Evolutionary conservation across 441 rosid genomes (phyloP), one percentile per base, ranked within the genome.

Genomic region (Erodium moschatum): DNA sequence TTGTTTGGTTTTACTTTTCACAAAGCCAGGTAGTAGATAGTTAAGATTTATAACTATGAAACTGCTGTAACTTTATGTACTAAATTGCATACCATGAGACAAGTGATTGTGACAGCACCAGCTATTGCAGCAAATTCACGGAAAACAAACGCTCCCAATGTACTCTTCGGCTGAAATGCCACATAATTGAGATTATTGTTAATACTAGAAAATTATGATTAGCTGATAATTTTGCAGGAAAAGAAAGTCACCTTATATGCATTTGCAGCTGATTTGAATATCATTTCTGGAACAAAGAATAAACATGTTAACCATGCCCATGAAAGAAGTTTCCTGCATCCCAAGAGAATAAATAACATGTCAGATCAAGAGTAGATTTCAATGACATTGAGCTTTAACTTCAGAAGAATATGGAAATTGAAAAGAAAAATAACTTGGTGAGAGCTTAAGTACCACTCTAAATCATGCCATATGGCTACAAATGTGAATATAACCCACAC

Each of bases 221-320:
- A 16, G 16, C 7, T 16, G 10, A 67, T 64, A 67, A 66, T 65
- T 21, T 27, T 35, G 33, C 33, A 13, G 70, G 31, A 29, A 78
- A 7, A 13, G 38, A 66, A 38, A 79, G 65, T 68, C 72, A 89
- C 98, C 98, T 88, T 78, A 67, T 75, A 84, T 69, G 83, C 75
- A 70, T 70, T 79, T 12, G 96, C 82, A 40, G 88, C 86, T 67
- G 96, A 88, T 81, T 89, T 93, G 79, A 86, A 75, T 76, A 87
- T 63, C 89, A 93, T 81, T 80, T 93, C 98, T 5, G 97, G 98
- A 61, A 85, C 78, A 77, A 89, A 93, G 85, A 91, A 89, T 70
- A 93, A 82, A 78, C 98, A 91, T 67, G 97, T 91, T 82, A 93
- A 80, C 97, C 98, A 93, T 54, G 98, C 97, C 98, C 98, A 93